Conservation (phyloP, 768 basidiomycete genomes). For the Tricholoma hemisulphureum region DNA sequence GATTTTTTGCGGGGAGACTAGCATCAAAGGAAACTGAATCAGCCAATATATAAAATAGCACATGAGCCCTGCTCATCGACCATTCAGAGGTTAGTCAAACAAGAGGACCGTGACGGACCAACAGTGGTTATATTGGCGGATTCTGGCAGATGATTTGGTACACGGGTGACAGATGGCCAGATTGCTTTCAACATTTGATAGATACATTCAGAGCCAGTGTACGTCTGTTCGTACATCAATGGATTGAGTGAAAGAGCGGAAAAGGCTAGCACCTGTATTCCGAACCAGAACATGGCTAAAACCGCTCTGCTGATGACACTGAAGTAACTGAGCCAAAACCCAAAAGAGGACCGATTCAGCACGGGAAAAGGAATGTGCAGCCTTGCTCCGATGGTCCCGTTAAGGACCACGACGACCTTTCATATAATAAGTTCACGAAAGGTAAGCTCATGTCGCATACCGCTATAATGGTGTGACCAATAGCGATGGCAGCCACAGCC, state of each 20-base stretch:
- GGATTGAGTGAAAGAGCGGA: background rate
- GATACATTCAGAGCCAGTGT: slow-evolving; percentile 67
- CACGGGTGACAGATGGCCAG: slow-evolving; percentile 66
- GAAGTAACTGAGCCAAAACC: slow-evolving; percentile 90
- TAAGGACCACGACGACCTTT: slow-evolving; percentile 62
- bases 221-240: slow-evolving; percentile 35
- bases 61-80: slow-evolving; percentile 49
- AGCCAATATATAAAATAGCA: slow-evolving; percentile 80
- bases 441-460: slow-evolving; percentile 20
- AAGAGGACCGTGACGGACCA: slow-evolving; percentile 30
- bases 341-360: slow-evolving; percentile 82
- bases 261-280: slow-evolving; percentile 53
- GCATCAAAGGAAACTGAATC: slow-evolving; percentile 72
- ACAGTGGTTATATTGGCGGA: slow-evolving; percentile 62
- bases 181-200: slow-evolving; percentile 84
- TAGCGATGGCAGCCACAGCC: slow-evolving; percentile 65
- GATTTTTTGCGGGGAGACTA: slow-evolving; percentile 76
- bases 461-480: slow-evolving; percentile 72
- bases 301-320: slow-evolving; percentile 74
- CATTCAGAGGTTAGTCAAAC: background rate
- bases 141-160: slow-evolving; percentile 63
- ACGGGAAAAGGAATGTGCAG: slow-evolving; percentile 75
- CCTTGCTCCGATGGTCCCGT: slow-evolving; percentile 75
- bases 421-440: background rate
- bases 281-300: slow-evolving; percentile 82